Conservation (phyloP, 371 early-diverging fungal genomes). For the Dichotomocladium elegans region DNA sequence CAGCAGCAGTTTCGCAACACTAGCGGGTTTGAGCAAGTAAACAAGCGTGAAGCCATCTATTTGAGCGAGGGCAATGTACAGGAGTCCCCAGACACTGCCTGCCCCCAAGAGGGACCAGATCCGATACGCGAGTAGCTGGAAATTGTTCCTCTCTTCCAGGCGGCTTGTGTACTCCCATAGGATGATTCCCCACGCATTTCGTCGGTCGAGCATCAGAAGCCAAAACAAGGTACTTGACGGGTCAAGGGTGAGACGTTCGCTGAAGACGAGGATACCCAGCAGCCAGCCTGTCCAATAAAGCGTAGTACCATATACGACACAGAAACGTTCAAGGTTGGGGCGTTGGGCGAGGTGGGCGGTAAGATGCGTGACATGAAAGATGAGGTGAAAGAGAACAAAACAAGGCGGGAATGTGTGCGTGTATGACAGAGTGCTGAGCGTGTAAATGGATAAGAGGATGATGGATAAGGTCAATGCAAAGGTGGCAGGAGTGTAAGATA, state of each 20-base stretch:
- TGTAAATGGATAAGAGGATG: slow-evolving; percentile 38
- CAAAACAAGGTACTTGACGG: slow-evolving; percentile 39
- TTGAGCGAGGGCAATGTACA: slow-evolving; percentile 49
- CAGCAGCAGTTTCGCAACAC: slow-evolving; percentile 39
- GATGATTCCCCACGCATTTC: slow-evolving; percentile 65
- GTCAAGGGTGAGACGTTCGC: slow-evolving; percentile 30
- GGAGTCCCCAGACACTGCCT: slow-evolving; percentile 56
- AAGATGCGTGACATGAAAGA: slow-evolving; percentile 51
- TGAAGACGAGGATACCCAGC: slow-evolving; percentile 43
- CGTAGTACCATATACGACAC: slow-evolving; percentile 63
- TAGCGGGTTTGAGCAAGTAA: slow-evolving; percentile 34
- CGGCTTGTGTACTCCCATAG: slow-evolving; percentile 58
- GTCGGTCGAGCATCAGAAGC: slow-evolving; percentile 51
- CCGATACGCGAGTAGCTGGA: slow-evolving; percentile 39
- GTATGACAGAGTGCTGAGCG: slow-evolving; percentile 34
- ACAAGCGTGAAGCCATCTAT: slow-evolving; percentile 39
- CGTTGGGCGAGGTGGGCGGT: slow-evolving; percentile 43
- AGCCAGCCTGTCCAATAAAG: slow-evolving; percentile 64
- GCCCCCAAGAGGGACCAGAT: slow-evolving; percentile 58
- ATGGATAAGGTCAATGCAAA: slow-evolving; percentile 36
- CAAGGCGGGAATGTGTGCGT: slow-evolving; percentile 52
- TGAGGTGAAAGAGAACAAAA: slow-evolving; percentile 48
- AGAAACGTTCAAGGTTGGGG: slow-evolving; percentile 45
- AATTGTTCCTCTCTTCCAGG: slow-evolving; percentile 34
- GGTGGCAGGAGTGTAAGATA: slow-evolving; percentile 34